These are phyloP conservation scores for Xylaria grammica DNA, from an alignment of 495 filamentous ascomycete genomes.

Conservation along the genomic window DNA sequence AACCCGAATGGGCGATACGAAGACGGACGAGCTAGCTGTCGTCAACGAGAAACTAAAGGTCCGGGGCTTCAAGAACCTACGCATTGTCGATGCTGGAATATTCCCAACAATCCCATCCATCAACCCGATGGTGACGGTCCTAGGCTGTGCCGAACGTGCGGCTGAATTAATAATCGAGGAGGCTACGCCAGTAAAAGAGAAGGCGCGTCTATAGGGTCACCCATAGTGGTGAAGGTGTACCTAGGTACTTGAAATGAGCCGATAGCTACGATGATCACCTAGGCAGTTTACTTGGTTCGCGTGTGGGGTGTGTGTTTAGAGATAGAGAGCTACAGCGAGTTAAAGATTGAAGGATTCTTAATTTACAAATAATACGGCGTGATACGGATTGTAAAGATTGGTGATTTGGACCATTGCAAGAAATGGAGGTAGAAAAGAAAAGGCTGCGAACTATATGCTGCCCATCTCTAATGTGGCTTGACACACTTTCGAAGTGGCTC, in stretches of 20 bases:
- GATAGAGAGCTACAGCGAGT: not conserved
- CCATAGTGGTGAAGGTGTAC: not conserved
- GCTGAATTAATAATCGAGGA: constrained; percentile 65
- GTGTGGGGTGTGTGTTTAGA: not conserved
- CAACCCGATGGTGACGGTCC: constrained; percentile 68
- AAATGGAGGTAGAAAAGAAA: too few species aligned
- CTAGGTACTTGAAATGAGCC: not conserved
- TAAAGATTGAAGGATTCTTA: not conserved
- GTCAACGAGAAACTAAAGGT: constrained; percentile 62
- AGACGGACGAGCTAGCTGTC: constrained; percentile 65
- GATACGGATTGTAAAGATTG: too few species aligned
- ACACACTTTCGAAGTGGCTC: not conserved
- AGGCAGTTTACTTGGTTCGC: not conserved
- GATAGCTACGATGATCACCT: not conserved
- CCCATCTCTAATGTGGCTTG: constrained; percentile 1
- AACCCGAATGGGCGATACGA: constrained; percentile 80
- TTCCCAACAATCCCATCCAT: constrained; percentile 65
- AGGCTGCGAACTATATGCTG: too few species aligned
- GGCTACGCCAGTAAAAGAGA: constrained; percentile 25
- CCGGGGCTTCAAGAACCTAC: constrained; percentile 56
- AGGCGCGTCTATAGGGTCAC: constrained; percentile 31
- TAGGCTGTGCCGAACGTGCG: constrained; percentile 67
- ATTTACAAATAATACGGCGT: not conserved
- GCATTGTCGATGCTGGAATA: constrained; percentile 65
- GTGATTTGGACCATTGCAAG: too few species aligned